Evolutionary conservation across 1,139 yeast species (phyloP).

Genomic region (Lizanozyma gosingica): DNA sequence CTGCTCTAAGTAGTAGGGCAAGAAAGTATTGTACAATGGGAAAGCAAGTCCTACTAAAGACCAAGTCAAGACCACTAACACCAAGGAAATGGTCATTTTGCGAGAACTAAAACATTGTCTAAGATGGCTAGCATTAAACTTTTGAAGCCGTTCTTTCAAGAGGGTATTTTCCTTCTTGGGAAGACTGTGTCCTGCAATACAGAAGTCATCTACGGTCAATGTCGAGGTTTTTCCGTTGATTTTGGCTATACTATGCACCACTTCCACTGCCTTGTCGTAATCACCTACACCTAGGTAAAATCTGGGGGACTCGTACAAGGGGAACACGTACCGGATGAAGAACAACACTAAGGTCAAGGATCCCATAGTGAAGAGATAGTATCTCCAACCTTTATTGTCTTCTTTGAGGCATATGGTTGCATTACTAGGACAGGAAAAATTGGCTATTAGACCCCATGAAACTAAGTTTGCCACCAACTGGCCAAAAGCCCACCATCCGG

Average conservation of each 20-base stretch:
- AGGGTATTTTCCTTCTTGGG: conserved; percentile 7
- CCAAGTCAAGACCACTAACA: conserved; percentile 35
- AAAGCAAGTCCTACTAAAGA: conserved; percentile 42
- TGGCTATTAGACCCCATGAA: conserved; percentile 50
- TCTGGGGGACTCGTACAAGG: conserved; percentile 39
- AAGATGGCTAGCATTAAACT: conserved; percentile 24
- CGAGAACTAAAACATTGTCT: conserved; percentile 27
- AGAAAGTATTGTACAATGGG: conserved; percentile 42
- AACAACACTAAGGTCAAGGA: conserved; percentile 44
- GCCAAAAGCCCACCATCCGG: conserved; percentile 57
- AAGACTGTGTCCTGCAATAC: conserved; percentile 16
- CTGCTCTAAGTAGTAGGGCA: conserved; percentile 37
- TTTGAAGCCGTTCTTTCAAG: conserved; percentile 17
- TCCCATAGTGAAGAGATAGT: conserved; percentile 45
- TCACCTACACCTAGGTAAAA: conserved; percentile 32
- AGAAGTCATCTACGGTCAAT: conserved; percentile 24
- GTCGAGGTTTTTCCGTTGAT: conserved; percentile 18
- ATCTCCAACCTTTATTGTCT: conserved; percentile 53
- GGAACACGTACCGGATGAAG: conserved; percentile 34
- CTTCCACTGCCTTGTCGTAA: conserved; percentile 26
- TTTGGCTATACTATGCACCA: conserved; percentile 27
- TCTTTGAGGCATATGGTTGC: conserved; percentile 33
- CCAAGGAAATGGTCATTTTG: conserved; percentile 24
- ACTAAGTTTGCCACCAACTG: conserved; percentile 46
- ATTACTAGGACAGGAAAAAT: conserved; percentile 33